These are phyloP conservation scores for Mycena metata DNA, from an alignment of 768 basidiomycete species.

Conservation along the genomic window DNA sequence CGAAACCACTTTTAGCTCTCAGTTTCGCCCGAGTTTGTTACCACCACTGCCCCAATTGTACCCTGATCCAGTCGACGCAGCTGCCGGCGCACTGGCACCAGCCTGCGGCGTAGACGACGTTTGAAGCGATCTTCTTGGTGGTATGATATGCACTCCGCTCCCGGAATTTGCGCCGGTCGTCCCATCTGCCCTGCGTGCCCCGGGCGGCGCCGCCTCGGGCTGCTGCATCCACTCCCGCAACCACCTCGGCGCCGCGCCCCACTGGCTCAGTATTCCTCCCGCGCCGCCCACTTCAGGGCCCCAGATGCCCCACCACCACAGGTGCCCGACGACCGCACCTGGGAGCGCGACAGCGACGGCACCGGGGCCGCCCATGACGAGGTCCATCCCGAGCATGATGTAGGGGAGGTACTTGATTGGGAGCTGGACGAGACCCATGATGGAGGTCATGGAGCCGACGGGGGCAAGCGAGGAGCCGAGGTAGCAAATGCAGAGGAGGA, in stretches of 20 bases:
- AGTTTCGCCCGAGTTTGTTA: slow-evolving; percentile 29
- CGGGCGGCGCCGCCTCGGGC: slow-evolving; percentile 42
- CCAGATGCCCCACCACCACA: slow-evolving; percentile 86
- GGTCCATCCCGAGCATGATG: slow-evolving; percentile 78
- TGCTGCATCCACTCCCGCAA: slow-evolving; percentile 65
- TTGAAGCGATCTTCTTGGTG: slow-evolving; percentile 57
- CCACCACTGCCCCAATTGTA: slow-evolving; percentile 44
- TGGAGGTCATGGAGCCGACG: slow-evolving; percentile 73
- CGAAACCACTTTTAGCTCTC: too few relatives aligned
- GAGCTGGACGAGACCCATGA: slow-evolving; percentile 84
- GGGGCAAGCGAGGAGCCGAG: slow-evolving; percentile 76
- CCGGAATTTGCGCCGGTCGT: slow-evolving; percentile 52
- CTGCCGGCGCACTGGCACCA: not conserved
- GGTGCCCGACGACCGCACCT: slow-evolving; percentile 82
- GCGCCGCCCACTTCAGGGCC: slow-evolving; percentile 58
- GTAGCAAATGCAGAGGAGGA: slow-evolving; percentile 78
- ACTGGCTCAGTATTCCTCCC: slow-evolving; percentile 55
- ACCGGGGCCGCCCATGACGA: slow-evolving; percentile 70
- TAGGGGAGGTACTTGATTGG: slow-evolving; percentile 83
- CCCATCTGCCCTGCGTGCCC: slow-evolving; percentile 45
- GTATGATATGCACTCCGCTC: slow-evolving; percentile 69
- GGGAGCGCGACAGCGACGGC: slow-evolving; percentile 71
- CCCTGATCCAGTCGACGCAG: slow-evolving; percentile 18
- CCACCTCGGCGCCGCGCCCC: slow-evolving; percentile 72
- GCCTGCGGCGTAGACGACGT: not conserved